phyloP scores from a whole-genome alignment of 257 asterid genomes.

The Fraxinus excelsior region DNA sequence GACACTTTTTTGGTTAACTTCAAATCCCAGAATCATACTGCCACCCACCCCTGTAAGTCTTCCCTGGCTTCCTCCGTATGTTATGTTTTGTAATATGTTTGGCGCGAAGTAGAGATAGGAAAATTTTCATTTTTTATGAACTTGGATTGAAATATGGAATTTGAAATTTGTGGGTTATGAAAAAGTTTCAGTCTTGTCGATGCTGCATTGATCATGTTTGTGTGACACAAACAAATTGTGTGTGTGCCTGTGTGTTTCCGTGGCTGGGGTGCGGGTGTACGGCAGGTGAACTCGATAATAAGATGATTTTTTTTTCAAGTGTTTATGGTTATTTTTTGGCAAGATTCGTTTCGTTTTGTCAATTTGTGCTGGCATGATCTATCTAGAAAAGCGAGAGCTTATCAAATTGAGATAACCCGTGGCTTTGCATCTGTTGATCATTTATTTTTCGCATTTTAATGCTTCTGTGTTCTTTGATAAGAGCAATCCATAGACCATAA shows the following conservation, averaged over 20 bases:
- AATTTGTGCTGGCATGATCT: conserved; percentile 1
- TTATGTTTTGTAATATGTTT: not conserved
- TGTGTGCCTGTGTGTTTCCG: not conserved
- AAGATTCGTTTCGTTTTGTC: conserved; percentile 8
- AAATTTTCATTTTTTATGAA: conserved; percentile 1
- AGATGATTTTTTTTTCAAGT: not conserved
- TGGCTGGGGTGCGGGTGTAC: not conserved
- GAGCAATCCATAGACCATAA: not conserved
- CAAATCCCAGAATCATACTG: conserved; percentile 53
- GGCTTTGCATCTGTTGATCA: not conserved
- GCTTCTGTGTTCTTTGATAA: conserved; percentile 5
- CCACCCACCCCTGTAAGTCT: conserved; percentile 48
- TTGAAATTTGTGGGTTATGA: conserved; percentile 13
- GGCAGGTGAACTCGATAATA: not conserved
- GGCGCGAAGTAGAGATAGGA: not conserved
- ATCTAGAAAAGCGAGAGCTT: conserved; percentile 12
- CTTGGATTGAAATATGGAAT: not conserved
- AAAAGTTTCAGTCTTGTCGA: conserved; percentile 8
- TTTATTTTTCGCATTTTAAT: not conserved
- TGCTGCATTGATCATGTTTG: conserved; percentile 26
- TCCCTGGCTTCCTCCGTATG: not conserved
- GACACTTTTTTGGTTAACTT: conserved; percentile 69
- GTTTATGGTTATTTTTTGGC: conserved; percentile 2
- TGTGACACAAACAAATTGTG: no score
- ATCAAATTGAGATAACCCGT: not conserved